Conservation (phyloP, 192 early-diverging fungal species). For the Linnemannia schmuckeri region DNA sequence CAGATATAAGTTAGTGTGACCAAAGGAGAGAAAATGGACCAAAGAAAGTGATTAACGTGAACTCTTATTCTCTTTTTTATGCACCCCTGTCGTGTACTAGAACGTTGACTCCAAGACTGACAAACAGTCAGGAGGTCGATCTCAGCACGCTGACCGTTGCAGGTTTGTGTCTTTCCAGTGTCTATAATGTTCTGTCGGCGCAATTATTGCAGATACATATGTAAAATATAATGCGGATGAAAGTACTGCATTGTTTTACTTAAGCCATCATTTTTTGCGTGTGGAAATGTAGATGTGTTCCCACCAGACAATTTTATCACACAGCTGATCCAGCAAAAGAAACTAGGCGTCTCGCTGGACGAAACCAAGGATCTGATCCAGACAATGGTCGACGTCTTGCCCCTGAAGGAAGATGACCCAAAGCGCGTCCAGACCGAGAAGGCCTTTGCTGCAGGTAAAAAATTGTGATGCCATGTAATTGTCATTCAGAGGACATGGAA, state of each 20-base stretch:
- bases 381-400: slow-evolving; percentile 15
- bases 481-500: not conserved
- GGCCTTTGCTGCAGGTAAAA: slow-evolving; percentile 27
- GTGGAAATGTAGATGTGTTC: slow-evolving; percentile 22
- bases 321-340: slow-evolving; percentile 32
- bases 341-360: slow-evolving; percentile 15
- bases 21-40: not conserved
- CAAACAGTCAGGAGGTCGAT: slow-evolving; percentile 11
- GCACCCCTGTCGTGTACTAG: not conserved
- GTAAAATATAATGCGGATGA: not conserved
- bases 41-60: not conserved
- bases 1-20: not conserved
- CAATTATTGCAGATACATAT: not conserved
- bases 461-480: not conserved
- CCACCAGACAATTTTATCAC: slow-evolving; percentile 28
- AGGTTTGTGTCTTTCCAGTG: slow-evolving; percentile 10
- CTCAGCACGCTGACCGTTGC: slow-evolving; percentile 24
- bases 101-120: not conserved
- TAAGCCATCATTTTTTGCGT: not conserved
- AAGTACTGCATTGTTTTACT: not conserved
- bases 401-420: slow-evolving; percentile 28
- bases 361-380: slow-evolving; percentile 30
- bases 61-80: too few relatives aligned
- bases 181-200: not conserved
- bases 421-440: slow-evolving; percentile 29